Evolutionary conservation across 1,284 basidiomycete species (phyloP), one percentile per base, ranked within the genome.

Genomic region (Marasmius oreades): DNA sequence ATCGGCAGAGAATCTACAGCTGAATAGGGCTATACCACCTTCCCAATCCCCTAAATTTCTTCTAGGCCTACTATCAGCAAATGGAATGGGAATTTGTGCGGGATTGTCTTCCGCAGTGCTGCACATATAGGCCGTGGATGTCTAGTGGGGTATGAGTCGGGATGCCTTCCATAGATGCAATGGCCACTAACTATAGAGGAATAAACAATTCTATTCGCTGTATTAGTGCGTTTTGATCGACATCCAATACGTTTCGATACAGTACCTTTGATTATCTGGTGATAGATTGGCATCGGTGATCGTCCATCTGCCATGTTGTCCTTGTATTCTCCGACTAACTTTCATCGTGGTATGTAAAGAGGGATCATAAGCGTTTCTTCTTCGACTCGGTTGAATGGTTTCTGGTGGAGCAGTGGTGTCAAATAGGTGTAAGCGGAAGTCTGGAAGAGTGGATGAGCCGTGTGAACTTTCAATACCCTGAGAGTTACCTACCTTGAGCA

Each of bases 211-310:
- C 93, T 93, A 56, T 44, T 45, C 51, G 18, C 24, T 22, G 59
- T 56, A 33, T 55, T n/a, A 16, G 44, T 52, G 11, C 43, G 24
- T 31, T 12, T 7, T 16, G 51, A 47, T 26, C 7, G 44, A 34
- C 14, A 20, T 28, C 28, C 24, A 33, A 36, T 52, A 42, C 23
- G n/a, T 2, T 28, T 2, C 2, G 11, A n/a, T 11, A 2, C 56
- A 67, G 59, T 64, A 86, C 93, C 90, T 88, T 71, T 95, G 85
- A 59, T 97, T 98, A 67, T 95, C 88, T 3, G 90, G 90, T 59
- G 91, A 93, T 10, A 97, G 76, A 70, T 98, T 93, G 12, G 93
- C 94, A 71, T 99, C 96, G 2, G 95, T 96, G 55, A 97, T 90
- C 0, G 95, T 96, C 95, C 95, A 97, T 33, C 82, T 76, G 7